Conservation (phyloP, 176 grass and related monocot species). For the Cenchrus fungigraminus region DNA sequence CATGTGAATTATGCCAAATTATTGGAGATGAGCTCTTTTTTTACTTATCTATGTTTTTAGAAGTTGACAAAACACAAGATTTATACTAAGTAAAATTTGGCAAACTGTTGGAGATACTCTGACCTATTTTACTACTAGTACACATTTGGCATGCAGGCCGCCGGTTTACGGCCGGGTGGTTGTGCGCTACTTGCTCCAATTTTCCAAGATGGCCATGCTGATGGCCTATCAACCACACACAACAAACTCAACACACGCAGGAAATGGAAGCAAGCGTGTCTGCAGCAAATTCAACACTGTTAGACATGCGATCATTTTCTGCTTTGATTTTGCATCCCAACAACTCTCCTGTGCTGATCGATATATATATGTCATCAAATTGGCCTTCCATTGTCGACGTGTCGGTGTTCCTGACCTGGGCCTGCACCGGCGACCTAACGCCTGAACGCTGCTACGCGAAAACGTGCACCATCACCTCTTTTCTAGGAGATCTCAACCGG, state of each 20-base stretch:
- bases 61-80: too few relatives aligned
- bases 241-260: not conserved
- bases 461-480: not conserved
- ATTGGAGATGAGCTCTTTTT: too few relatives aligned
- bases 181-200: too few relatives aligned
- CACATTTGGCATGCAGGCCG: too few relatives aligned
- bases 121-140: too few relatives aligned
- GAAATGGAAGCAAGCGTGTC: slow-evolving; percentile 16
- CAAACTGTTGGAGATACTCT: too few relatives aligned
- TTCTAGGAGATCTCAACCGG: not conserved
- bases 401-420: too few relatives aligned
- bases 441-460: slow-evolving; percentile 34
- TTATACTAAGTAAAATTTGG: too few relatives aligned
- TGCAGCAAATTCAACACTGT: slow-evolving; percentile 15
- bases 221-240: not conserved
- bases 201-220: too few relatives aligned
- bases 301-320: slow-evolving; percentile 29
- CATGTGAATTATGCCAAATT: too few relatives aligned
- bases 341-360: not conserved
- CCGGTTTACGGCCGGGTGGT: too few relatives aligned
- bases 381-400: not conserved
- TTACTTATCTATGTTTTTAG: too few relatives aligned
- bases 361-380: not conserved
- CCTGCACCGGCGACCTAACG: not conserved
- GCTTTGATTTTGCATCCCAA: not conserved